phyloP scores from a whole-genome alignment of 2,329 filamentous ascomycete genomes.

The Paecilomyces dactylethromorphus region DNA sequence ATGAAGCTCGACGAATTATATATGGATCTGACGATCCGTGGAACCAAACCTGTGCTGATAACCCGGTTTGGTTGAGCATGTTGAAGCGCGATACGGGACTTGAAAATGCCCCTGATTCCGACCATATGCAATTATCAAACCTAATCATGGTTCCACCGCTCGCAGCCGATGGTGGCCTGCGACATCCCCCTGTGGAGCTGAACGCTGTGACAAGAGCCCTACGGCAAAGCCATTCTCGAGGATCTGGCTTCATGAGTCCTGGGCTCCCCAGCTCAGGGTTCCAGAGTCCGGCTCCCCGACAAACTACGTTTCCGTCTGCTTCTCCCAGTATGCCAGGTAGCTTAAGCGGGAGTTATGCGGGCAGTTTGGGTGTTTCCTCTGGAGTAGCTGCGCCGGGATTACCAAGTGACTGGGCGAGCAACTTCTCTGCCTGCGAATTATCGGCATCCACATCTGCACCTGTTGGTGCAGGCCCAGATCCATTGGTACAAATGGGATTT shows the following conservation, averaged over 20 bases:
- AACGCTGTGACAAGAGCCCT: slow-evolving; percentile 19
- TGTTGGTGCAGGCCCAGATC: slow-evolving; percentile 21
- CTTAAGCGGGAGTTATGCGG: slow-evolving; percentile 27
- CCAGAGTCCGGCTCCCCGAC: slow-evolving; percentile 23
- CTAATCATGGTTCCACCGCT: slow-evolving; percentile 38
- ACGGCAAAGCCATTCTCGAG: slow-evolving; percentile 14
- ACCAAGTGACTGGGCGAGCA: slow-evolving; percentile 27
- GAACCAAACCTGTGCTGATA: slow-evolving; percentile 42
- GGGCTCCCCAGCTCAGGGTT: slow-evolving; percentile 23
- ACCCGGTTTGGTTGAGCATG: slow-evolving; percentile 38
- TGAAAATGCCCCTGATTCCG: slow-evolving; percentile 20
- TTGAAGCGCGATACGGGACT: slow-evolving; percentile 39
- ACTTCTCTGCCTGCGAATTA: slow-evolving; percentile 19
- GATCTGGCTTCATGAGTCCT: slow-evolving; percentile 13
- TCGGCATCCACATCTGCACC: slow-evolving; percentile 23
- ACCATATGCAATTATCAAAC: slow-evolving; percentile 28
- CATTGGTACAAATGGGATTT: slow-evolving; percentile 32
- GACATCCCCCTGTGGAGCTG: slow-evolving; percentile 25
- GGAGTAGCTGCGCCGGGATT: slow-evolving; percentile 18
- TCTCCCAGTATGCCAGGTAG: slow-evolving; percentile 29
- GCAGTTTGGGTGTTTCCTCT: slow-evolving; percentile 24
- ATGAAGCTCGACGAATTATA: slow-evolving; percentile 27
- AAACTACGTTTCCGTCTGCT: slow-evolving; percentile 26
- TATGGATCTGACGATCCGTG: slow-evolving; percentile 29
- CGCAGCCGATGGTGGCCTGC: slow-evolving; percentile 30